These are phyloP conservation scores for Yarrowia deformans DNA, from an alignment of 805 yeast genomes.

Conservation along the genomic window DNA sequence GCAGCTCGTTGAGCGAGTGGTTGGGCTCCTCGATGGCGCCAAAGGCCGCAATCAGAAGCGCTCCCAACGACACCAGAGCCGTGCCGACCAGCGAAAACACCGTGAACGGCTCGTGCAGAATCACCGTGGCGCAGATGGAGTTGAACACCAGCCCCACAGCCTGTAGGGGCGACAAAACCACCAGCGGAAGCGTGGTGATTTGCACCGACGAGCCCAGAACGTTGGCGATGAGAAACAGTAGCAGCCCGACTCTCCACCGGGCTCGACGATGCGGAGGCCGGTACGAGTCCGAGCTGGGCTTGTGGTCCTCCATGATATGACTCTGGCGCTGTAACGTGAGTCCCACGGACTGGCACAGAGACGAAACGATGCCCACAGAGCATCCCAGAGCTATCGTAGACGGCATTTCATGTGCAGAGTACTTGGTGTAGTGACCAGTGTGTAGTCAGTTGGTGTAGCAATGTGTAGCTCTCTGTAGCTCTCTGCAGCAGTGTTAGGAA, in stretches of 20 bases:
- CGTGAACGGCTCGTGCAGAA: conserved; percentile 75
- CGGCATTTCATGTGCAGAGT: neutral
- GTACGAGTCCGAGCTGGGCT: conserved; percentile 51
- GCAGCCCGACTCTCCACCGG: conserved; percentile 78
- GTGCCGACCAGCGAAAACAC: conserved; percentile 68
- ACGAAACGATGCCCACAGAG: conserved; percentile 72
- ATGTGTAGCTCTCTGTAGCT: too few relatives aligned
- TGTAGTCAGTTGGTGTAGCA: too few relatives aligned
- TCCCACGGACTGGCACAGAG: conserved; percentile 82
- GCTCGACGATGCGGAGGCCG: conserved; percentile 47
- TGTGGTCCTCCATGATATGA: conserved; percentile 58
- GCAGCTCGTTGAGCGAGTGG: conserved; percentile 58
- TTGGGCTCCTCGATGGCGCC: conserved; percentile 67
- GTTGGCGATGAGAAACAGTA: conserved; percentile 74
- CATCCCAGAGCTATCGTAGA: conserved; percentile 56
- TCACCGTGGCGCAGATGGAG: conserved; percentile 70
- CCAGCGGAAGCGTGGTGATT: conserved; percentile 81
- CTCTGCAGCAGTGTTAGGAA: too few relatives aligned
- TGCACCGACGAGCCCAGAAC: conserved; percentile 83
- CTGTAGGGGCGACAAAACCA: conserved; percentile 80
- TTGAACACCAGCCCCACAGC: conserved; percentile 90
- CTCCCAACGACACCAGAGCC: conserved; percentile 71
- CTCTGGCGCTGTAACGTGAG: conserved; percentile 76
- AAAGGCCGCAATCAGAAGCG: conserved; percentile 75
- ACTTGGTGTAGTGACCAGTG: too few relatives aligned